phyloP scores from a whole-genome alignment of 305 asterid genomes.

The Solanum hybrid region DNA sequence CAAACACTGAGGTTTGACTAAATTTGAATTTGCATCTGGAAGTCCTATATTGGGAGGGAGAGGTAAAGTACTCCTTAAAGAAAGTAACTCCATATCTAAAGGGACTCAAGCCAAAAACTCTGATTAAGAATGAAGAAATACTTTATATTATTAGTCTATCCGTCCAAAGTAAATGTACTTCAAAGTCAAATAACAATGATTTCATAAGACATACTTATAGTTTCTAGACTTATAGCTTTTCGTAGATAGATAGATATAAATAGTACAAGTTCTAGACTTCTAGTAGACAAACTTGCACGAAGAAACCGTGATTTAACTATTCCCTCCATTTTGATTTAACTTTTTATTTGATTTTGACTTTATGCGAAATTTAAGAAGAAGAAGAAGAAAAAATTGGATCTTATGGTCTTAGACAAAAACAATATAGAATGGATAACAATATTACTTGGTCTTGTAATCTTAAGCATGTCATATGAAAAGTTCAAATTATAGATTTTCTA shows the following conservation, averaged over 20 bases:
- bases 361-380: background rate
- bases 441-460: background rate
- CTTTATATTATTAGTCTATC: background rate
- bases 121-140: too few species aligned
- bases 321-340: background rate
- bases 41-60: background rate
- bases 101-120: too few species aligned
- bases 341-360: background rate
- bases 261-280: background rate
- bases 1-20: too few species aligned
- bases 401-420: background rate
- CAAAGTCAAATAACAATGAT: background rate
- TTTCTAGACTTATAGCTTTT: background rate
- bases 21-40: too few species aligned
- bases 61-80: too few species aligned
- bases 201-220: background rate
- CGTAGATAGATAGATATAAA: background rate
- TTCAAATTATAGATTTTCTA: background rate
- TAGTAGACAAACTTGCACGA: background rate
- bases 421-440: background rate
- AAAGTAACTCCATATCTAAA: background rate
- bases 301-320: background rate
- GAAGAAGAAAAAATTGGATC: background rate
- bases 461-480: background rate
- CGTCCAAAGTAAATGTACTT: background rate